These are phyloP conservation scores for Sugiyamaella paludigena DNA, from an alignment of 1,139 yeast genomes.

Conservation along the genomic window DNA sequence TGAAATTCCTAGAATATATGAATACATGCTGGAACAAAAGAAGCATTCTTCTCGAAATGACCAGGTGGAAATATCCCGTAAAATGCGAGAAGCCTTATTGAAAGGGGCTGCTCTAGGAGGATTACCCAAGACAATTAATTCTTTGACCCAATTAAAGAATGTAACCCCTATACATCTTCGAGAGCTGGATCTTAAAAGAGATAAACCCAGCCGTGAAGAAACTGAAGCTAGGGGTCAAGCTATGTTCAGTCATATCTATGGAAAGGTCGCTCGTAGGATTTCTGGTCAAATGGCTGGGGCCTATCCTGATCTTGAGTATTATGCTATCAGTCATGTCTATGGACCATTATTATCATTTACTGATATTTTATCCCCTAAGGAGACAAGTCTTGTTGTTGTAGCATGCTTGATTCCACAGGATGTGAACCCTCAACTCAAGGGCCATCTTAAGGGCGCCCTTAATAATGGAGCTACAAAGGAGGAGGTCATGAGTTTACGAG, in stretches of 20 bases:
- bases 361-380: constrained; percentile 60
- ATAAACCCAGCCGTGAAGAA: constrained; percentile 18
- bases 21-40: constrained; percentile 54
- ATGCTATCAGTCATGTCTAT: constrained; percentile 70
- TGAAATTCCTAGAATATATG: constrained; percentile 72
- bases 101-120: constrained; percentile 80
- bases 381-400: constrained; percentile 74
- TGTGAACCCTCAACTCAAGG: constrained; percentile 91
- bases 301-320: constrained; percentile 82
- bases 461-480: constrained; percentile 72
- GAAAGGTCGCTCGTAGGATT: constrained; percentile 68
- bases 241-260: constrained; percentile 77
- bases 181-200: constrained; percentile 33
- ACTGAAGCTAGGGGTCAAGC: constrained; percentile 49
- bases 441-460: constrained; percentile 81
- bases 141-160: constrained; percentile 61
- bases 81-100: constrained; percentile 71
- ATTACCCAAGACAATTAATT: constrained; percentile 79
- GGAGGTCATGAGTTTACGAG: constrained; percentile 59
- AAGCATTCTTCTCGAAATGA: constrained; percentile 18
- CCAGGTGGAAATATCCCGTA: constrained; percentile 45
- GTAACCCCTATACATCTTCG: constrained; percentile 58
- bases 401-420: constrained; percentile 87
- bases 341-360: constrained; percentile 72
- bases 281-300: constrained; percentile 65